Conservation (phyloP, 176 grass and related monocot species). For the Eragrostis curvula region DNA sequence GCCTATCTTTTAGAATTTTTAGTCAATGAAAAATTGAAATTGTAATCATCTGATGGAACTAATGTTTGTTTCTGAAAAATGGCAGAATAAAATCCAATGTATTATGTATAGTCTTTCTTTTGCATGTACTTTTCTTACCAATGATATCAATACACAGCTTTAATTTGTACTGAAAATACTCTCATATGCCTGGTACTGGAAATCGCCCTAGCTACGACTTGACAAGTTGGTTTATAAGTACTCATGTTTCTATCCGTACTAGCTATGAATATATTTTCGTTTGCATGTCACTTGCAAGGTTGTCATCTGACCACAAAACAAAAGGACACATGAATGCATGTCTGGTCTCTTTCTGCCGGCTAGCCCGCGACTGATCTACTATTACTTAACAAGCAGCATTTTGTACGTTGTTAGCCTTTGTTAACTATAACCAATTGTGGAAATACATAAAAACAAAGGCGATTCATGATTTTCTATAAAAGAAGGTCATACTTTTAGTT, state of each 20-base stretch:
- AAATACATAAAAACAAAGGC: background rate
- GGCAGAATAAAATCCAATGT: background rate
- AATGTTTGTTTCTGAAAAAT: conserved; percentile 20
- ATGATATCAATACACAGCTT: background rate
- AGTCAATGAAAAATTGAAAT: background rate
- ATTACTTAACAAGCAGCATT: background rate
- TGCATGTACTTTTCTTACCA: background rate
- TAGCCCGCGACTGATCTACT: background rate
- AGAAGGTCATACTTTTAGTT: background rate
- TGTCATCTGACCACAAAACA: conserved; percentile 36
- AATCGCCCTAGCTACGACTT: conserved; percentile 10
- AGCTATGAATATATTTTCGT: conserved; percentile 4
- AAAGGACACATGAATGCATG: conserved; percentile 17
- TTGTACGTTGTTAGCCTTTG: background rate
- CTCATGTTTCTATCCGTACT: conserved; percentile 31
- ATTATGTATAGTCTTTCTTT: background rate
- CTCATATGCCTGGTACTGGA: background rate
- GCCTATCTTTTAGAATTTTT: background rate
- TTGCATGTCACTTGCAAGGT: conserved; percentile 11
- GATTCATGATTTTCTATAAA: background rate
- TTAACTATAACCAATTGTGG: background rate
- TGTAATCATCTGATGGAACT: background rate
- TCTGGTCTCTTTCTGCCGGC: conserved; percentile 9
- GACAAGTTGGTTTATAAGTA: conserved; percentile 14
- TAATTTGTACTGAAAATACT: background rate